Base-by-base conservation (phyloP, 768 basidiomycete genomes). In the Tubosaeta sp. region DNA sequence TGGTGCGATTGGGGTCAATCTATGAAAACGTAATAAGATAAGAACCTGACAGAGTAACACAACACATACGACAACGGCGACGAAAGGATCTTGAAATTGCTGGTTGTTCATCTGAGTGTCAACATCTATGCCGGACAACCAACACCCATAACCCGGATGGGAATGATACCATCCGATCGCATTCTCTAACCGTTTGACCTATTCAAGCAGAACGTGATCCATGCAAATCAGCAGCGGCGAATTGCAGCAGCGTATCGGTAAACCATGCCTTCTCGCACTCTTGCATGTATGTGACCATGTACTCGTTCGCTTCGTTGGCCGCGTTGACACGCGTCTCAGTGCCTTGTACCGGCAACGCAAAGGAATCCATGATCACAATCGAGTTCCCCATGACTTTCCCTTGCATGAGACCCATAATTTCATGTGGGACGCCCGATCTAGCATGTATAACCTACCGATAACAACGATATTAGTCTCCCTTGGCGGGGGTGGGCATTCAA, bases 351-450 rank as follows among this genome's bases (percentile, higher is more conserved):
- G 96, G 96, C 4, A 99, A 76, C 5, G 96, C 94, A 58, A 97
- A 98, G 11, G 92, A 93, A 69, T 99, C 96, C 82, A 96, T 86
- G 64, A 99, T 84, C 13, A 90, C 84, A 32, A 89, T 73, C 1
- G 86, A 76, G 55, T 84, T 84, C 2, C 82, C 87, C 9, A 90
- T 73, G 32, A 96, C 86, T 71, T 96, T 95, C 50, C 94, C 94
- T 70, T 96, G 94, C 94, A 99, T 96, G 29, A 98, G 80, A 10
- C 95, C 95, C 95, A 99, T 99, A 65, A 99, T 96, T 72, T 99
- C 95, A 73, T 97, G 91, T 52, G 89, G 87, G 6, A 96, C 95
- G 52, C 95, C 95, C 3, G 95, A 97, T 45, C 95, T 84, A 29
- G 95, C 95, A 68, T 97, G 95, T 67, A 97, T 98, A 56, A 98